Base-by-base conservation (phyloP, 148 eudicot genomes). In the Camellia lanceoleosa region DNA sequence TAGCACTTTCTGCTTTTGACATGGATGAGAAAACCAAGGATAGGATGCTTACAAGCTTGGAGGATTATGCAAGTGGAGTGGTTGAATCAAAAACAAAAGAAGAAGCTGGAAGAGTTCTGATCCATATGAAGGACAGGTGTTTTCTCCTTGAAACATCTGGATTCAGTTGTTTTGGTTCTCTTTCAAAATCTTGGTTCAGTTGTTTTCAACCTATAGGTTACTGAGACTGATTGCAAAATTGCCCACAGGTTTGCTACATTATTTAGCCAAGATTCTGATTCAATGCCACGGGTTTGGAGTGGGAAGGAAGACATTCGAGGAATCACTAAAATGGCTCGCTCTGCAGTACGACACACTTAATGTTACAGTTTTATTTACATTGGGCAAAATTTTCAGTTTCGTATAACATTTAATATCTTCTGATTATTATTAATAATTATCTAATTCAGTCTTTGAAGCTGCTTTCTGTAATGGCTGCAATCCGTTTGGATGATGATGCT, bases 271-370 rank as follows among this genome's bases (percentile, higher is more conserved):
- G 98, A 94, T 82, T 71, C 91, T 68, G 97, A 95, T 78, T 92
- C 95, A 58, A 94, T 92, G 98, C 97, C 98, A 61, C 92, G 98
- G 60, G 89, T 94, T 78, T 94, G 98, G 98, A 92, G 91, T 23
- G 97, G 97, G 20, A 94, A 94, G 76, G 97, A 94, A 86, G 97
- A 94, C 78, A 90, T 94, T 61, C 87, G 89, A 75, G 89, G 90
- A 74, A 92, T 92, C 59, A 94, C 98, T 68, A 91, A 91, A 86
- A 77, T 86, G 73, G 97, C 98, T 71, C 93, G 98, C 72, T 83
- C 93, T 87, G 81, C 98, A 86, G 98, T 94, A 94, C 78, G 89
- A 67, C 56, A 66, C 30, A 42, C 46, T 64, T 73, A 38, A 16
- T 75, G 12, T 8, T 55, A 8, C 2, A 55, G 14, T 55, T 30